Evolutionary conservation across 1,139 yeast species (phyloP).

Genomic region (Sugiyamaella japonica): DNA sequence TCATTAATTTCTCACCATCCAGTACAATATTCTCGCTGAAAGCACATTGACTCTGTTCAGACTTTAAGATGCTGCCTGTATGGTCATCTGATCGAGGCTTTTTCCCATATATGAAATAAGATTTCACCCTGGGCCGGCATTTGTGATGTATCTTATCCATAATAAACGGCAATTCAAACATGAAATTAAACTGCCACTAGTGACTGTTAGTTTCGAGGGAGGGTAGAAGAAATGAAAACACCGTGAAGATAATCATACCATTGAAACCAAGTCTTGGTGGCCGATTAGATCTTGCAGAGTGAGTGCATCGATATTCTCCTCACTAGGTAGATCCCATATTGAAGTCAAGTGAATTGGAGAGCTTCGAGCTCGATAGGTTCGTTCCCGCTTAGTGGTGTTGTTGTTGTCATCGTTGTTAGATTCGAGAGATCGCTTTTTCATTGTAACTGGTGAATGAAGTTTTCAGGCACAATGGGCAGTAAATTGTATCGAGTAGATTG

Average conservation of each 20-base stretch:
- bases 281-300: conserved; percentile 28
- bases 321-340: conserved; percentile 22
- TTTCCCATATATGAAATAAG: conserved; percentile 34
- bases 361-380: background rate
- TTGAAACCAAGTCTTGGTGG: conserved; percentile 18
- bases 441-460: background rate
- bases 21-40: conserved; percentile 27
- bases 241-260: conserved; percentile 13
- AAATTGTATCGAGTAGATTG: too few species aligned
- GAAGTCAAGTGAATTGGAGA: conserved; percentile 25
- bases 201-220: background rate
- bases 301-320: conserved; percentile 27
- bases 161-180: conserved; percentile 33
- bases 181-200: conserved; percentile 38
- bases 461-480: too few species aligned
- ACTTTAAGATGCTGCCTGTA: conserved; percentile 10
- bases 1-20: conserved; percentile 27
- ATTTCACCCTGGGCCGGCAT: conserved; percentile 23
- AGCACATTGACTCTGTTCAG: conserved; percentile 20
- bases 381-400: background rate
- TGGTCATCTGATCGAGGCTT: conserved; percentile 9
- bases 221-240: too few species aligned
- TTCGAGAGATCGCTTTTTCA: conserved; percentile 3
- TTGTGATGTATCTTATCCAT: conserved; percentile 29
- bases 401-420: background rate